Evolutionary conservation across 1,139 yeast genomes (phyloP).

Genomic region (Magnusiomyces sp.): DNA sequence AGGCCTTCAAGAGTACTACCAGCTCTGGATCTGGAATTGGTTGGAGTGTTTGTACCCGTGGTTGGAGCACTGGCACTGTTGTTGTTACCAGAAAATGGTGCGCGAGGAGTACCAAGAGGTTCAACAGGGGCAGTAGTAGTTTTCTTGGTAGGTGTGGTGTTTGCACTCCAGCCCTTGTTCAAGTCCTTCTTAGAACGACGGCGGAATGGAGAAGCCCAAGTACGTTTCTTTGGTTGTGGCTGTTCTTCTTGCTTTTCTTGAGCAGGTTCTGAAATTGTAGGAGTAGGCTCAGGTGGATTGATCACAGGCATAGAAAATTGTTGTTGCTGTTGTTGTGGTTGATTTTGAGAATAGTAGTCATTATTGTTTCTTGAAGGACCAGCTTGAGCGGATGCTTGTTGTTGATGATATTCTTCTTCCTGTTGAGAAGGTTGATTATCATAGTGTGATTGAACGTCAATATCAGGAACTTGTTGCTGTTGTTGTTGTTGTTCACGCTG

Average conservation of each 20-base stretch:
- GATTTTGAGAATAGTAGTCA: background rate
- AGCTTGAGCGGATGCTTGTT: too few species aligned
- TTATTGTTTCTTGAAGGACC: background rate
- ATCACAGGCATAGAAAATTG: background rate
- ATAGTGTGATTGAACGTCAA: background rate
- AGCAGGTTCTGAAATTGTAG: background rate
- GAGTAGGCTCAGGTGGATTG: background rate
- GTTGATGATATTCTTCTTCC: too few species aligned
- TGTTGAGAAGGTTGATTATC: background rate
- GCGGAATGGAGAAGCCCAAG: conserved; percentile 37
- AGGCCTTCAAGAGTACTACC: too few species aligned
- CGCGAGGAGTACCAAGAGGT: conserved; percentile 2
- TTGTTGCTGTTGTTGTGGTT: background rate
- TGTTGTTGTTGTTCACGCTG: background rate
- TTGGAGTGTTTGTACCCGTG: conserved; percentile 2
- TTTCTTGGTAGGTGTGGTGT: conserved; percentile 12
- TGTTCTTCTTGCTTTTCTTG: background rate
- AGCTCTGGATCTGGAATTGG: background rate
- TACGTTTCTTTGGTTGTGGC: conserved; percentile 22
- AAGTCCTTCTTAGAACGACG: conserved; percentile 26
- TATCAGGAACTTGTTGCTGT: too few species aligned
- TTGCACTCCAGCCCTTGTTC: conserved; percentile 22
- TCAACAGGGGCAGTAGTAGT: background rate
- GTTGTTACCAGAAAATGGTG: background rate
- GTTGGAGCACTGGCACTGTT: background rate